phyloP scores from a whole-genome alignment of 257 asterid genomes.

The Eucommia ulmoides region DNA sequence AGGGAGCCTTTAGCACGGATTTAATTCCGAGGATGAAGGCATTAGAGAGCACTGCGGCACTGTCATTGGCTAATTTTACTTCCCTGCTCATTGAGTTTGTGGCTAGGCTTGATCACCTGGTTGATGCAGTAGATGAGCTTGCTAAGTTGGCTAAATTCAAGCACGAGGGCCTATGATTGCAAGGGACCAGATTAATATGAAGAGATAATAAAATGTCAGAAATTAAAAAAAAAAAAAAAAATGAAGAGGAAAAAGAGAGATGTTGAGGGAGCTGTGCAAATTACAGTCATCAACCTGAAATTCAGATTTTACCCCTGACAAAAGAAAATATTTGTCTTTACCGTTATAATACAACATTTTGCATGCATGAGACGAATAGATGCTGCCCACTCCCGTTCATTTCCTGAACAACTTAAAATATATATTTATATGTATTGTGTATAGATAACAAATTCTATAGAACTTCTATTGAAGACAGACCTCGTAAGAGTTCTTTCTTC shows the following conservation, averaged over 20 bases:
- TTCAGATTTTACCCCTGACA: no score
- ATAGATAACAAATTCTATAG: no score
- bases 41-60: constrained; percentile 39
- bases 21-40: constrained; percentile 32
- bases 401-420: no score
- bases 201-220: background rate
- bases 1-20: constrained; percentile 20
- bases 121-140: constrained; percentile 52
- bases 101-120: constrained; percentile 64
- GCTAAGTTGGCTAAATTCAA: constrained; percentile 49
- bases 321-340: no score
- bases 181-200: background rate
- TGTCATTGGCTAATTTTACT: constrained; percentile 53
- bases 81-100: constrained; percentile 54
- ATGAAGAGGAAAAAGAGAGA: no score
- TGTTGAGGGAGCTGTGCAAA: background rate
- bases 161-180: constrained; percentile 16
- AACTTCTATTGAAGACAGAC: no score
- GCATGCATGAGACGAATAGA: no score
- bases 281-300: background rate
- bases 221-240: background rate
- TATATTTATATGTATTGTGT: no score
- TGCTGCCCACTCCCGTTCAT: no score
- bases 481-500: no score
- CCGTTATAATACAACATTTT: no score